These are phyloP conservation scores for Quercus suber DNA, from an alignment of 306 rosid genomes.

Conservation along the genomic window DNA sequence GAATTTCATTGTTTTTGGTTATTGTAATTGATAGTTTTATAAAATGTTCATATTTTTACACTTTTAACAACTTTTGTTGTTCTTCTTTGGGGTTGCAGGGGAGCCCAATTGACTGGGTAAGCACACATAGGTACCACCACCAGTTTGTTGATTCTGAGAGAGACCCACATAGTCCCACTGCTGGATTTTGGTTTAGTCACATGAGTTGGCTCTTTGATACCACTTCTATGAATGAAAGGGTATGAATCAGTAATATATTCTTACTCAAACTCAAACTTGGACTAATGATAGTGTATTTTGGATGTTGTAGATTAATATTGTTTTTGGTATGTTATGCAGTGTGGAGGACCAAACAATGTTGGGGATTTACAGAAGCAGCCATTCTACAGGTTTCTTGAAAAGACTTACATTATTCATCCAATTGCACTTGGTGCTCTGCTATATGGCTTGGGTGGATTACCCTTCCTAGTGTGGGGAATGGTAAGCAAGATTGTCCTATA, in stretches of 20 bases:
- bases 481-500: slow-evolving; percentile 32
- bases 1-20: background rate
- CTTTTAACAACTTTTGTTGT: background rate
- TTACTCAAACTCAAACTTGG: background rate
- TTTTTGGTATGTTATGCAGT: slow-evolving; percentile 38
- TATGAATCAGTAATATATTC: slow-evolving; percentile 17
- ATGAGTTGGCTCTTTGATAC: slow-evolving; percentile 87
- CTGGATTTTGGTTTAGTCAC: slow-evolving; percentile 96
- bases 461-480: slow-evolving; percentile 95
- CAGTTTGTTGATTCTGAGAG: slow-evolving; percentile 84
- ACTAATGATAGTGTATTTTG: background rate
- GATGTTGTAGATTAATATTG: background rate
- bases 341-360: slow-evolving; percentile 69
- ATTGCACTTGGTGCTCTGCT: slow-evolving; percentile 72
- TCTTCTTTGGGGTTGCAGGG: slow-evolving; percentile 44
- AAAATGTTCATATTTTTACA: background rate
- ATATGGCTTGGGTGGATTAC: slow-evolving; percentile 71
- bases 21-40: background rate
- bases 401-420: slow-evolving; percentile 67
- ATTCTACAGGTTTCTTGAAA: slow-evolving; percentile 63
- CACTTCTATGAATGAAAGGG: slow-evolving; percentile 54
- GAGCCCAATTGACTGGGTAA: slow-evolving; percentile 89
- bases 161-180: slow-evolving; percentile 91
- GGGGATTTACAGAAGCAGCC: slow-evolving; percentile 77
- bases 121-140: slow-evolving; percentile 90